Evolutionary conservation across 2,329 filamentous ascomycete genomes (phyloP).

Genomic region (Fusarium sp.): DNA sequence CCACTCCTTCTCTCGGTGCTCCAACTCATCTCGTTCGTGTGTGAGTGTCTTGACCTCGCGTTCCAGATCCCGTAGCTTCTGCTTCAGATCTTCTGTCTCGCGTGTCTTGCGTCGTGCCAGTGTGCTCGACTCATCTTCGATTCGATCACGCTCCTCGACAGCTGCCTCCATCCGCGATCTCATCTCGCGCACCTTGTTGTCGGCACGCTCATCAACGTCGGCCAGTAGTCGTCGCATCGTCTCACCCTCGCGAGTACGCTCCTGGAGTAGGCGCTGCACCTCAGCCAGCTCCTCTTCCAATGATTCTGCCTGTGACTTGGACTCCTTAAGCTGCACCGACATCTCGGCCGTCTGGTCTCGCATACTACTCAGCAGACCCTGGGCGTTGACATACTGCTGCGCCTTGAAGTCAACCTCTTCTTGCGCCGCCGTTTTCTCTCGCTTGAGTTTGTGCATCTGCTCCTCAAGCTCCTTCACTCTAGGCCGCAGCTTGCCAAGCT

Average conservation of each 20-base stretch:
- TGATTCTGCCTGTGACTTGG: slow-evolving; percentile 82
- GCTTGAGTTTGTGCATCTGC: slow-evolving; percentile 74
- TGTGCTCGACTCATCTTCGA: slow-evolving; percentile 89
- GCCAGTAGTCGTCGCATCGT: slow-evolving; percentile 91
- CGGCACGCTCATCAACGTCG: slow-evolving; percentile 86
- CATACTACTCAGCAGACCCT: slow-evolving; percentile 90
- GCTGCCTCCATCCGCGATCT: slow-evolving; percentile 88
- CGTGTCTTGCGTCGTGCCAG: slow-evolving; percentile 80
- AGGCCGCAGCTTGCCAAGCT: slow-evolving; percentile 74
- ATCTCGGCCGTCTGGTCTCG: slow-evolving; percentile 92
- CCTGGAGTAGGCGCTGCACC: slow-evolving; percentile 84
- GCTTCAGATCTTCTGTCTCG: slow-evolving; percentile 88
- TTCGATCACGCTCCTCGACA: slow-evolving; percentile 91
- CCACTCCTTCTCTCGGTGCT: slow-evolving; percentile 79
- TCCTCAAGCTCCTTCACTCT: slow-evolving; percentile 77
- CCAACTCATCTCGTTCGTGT: slow-evolving; percentile 83
- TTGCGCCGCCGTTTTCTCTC: slow-evolving; percentile 74
- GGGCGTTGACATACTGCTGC: slow-evolving; percentile 86
- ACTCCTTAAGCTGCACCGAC: slow-evolving; percentile 90
- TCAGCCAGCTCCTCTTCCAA: slow-evolving; percentile 94
- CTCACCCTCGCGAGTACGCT: slow-evolving; percentile 91
- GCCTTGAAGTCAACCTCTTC: slow-evolving; percentile 88
- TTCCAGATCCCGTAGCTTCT: slow-evolving; percentile 84
- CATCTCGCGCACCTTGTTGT: slow-evolving; percentile 88
- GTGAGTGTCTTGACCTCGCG: slow-evolving; percentile 76